A percentile compares a stretch with the other conserved stretches of the same genome.
These are phyloP conservation scores for Zygoascus sp. DNA, from an alignment of 1,139 yeast genomes.

Conservation along the genomic window DNA sequence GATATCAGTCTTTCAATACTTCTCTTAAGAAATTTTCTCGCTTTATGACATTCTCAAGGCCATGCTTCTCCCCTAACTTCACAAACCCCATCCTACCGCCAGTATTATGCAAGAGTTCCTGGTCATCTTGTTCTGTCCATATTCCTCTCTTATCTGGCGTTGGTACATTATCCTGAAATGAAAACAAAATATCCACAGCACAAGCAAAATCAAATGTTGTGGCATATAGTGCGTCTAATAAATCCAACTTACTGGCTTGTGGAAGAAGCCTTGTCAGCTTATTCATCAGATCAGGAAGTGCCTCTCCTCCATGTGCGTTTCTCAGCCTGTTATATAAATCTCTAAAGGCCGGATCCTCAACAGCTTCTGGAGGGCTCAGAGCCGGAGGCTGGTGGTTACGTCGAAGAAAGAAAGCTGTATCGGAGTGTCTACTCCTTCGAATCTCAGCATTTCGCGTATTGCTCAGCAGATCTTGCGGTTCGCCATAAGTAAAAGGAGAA, in stretches of 20 bases:
- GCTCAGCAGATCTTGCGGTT: background rate
- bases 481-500: constrained; percentile 3
- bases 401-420: background rate
- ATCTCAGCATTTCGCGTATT: background rate
- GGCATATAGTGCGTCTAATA: constrained; percentile 4
- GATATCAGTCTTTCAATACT: background rate
- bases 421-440: background rate
- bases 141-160: constrained; percentile 12
- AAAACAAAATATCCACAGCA: constrained; percentile 6
- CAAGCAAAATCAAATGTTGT: constrained; percentile 9
- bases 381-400: background rate
- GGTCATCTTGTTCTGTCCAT: constrained; percentile 14
- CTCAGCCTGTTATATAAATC: constrained; percentile 2
- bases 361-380: background rate
- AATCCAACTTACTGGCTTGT: constrained; percentile 4
- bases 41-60: constrained; percentile 4
- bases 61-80: constrained; percentile 9
- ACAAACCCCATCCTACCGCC: constrained; percentile 9
- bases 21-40: constrained; percentile 6
- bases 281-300: constrained; percentile 3
- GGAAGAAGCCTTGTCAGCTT: constrained; percentile 6
- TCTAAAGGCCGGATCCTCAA: background rate
- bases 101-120: background rate
- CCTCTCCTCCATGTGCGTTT: constrained; percentile 5
- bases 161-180: constrained; percentile 5